Conservation (phyloP, 345 rosid species). For the Erucastrum elatum region DNA sequence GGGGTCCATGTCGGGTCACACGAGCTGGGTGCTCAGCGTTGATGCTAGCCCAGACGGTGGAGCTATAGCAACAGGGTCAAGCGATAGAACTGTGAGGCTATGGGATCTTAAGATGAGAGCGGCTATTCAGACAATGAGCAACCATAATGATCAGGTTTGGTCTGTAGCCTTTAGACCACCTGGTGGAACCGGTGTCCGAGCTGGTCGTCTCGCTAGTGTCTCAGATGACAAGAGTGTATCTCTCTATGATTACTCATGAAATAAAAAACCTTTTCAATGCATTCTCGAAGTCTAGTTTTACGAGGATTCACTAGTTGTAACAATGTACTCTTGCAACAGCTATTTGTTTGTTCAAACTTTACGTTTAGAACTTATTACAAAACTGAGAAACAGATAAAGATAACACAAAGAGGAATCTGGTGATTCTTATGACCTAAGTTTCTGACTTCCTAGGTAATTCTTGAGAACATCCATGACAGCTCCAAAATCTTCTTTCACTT, state of each 20-base stretch:
- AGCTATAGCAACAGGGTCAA: slow-evolving; percentile 86
- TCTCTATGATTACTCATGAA: slow-evolving; percentile 75
- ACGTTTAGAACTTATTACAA: slow-evolving; percentile 26
- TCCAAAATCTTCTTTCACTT: slow-evolving; percentile 80
- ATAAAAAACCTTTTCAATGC: background rate
- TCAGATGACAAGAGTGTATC: slow-evolving; percentile 95
- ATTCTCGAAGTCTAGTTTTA: background rate
- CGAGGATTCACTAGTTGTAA: background rate
- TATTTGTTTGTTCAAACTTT: slow-evolving; percentile 19
- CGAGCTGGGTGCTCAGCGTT: slow-evolving; percentile 90
- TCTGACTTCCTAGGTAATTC: slow-evolving; percentile 51
- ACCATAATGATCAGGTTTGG: slow-evolving; percentile 94
- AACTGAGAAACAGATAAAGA: slow-evolving; percentile 28
- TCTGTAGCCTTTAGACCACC: slow-evolving; percentile 75
- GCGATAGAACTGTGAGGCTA: slow-evolving; percentile 88
- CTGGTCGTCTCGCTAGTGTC: slow-evolving; percentile 80
- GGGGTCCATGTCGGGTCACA: slow-evolving; percentile 87
- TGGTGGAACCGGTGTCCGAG: slow-evolving; percentile 50
- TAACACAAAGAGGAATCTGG: background rate
- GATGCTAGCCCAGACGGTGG: slow-evolving; percentile 92
- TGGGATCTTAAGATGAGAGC: slow-evolving; percentile 97
- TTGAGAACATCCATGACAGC: slow-evolving; percentile 83
- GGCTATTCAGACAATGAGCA: slow-evolving; percentile 88
- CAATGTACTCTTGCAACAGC: background rate
- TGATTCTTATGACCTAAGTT: slow-evolving; percentile 38